Evolutionary conservation across 2,329 filamentous ascomycete species (phyloP).

Genomic region (Calonectria crousiana): DNA sequence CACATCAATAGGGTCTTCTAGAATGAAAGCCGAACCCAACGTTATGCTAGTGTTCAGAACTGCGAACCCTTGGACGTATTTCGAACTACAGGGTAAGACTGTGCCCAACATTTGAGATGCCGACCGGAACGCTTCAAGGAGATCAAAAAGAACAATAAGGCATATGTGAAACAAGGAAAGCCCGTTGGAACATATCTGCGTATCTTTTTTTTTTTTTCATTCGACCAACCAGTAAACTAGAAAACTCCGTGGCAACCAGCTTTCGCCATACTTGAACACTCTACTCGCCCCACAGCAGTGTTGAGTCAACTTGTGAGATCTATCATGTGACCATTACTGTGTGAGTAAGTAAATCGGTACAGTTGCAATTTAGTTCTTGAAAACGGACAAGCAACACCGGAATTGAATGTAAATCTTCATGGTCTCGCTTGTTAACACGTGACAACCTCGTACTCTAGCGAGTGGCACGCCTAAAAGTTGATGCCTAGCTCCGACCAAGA

Average conservation of each 20-base stretch:
- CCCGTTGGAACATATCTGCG: too few relatives aligned
- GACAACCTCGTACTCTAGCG: neutral
- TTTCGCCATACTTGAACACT: neutral
- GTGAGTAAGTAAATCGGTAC: neutral
- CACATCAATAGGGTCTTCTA: too few relatives aligned
- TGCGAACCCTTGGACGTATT: too few relatives aligned
- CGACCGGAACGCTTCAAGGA: neutral
- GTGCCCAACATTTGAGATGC: neutral
- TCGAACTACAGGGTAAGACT: neutral
- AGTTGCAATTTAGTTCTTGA: neutral
- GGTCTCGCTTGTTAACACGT: neutral
- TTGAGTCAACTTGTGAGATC: neutral
- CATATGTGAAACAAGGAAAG: too few relatives aligned
- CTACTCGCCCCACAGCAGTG: neutral
- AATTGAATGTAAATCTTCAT: neutral
- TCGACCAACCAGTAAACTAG: too few relatives aligned
- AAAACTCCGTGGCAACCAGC: too few relatives aligned
- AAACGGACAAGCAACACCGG: neutral
- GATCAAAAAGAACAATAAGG: neutral
- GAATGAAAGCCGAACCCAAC: too few relatives aligned
- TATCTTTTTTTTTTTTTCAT: too few relatives aligned
- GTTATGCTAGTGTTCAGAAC: too few relatives aligned
- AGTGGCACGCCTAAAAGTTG: neutral
- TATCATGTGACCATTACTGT: neutral
- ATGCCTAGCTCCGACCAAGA: neutral